Base-by-base conservation (phyloP, 169 alveolate genomes). In the Cryptosporidium parvum region DNA sequence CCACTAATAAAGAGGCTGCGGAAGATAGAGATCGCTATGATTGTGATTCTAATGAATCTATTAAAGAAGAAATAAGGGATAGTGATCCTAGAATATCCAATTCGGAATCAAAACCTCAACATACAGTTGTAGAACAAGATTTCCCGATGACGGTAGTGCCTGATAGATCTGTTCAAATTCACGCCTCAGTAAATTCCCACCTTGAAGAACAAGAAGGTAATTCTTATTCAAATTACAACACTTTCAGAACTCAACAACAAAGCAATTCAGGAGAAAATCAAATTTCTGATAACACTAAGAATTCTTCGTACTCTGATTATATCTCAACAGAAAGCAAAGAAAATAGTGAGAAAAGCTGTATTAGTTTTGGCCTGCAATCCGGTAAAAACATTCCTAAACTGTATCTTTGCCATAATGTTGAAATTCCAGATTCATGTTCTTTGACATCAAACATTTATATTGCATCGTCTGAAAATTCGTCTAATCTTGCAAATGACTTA, bases 381-480 rank as follows among this genome's bases (percentile, higher is more conserved):
- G 42, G 62, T 23, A 62, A 56, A 29, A 21, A 42, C 45, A 31
- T 67, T 21, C 80, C 89, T 14, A 80, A 21, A 80, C 39, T 80
- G 3, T 80, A 39, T 16, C 65, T 80, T 39, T 31, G 33, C 16
- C 29, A 51, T 8, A 80, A 26, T 51, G n/a, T 61, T 80, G 67
- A 80, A 8, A 39, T 65, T 16, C 65, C 21, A 14, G 75, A 26
- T 16, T 23, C 72, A 26, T 80, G 69, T 44, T 61, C 51, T 62
- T 42, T 80, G 42, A 39, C 69, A 6, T 65, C 75, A 16, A 80
- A 80, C 26, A 65, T 80, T 9, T 80, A 80, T 42, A 65, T 80
- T 26, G 89, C 75, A 42, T 80, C 89, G 23, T 80, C 89, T 5
- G 80, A 80, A 26, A 80, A 80, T 12, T 61, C 69, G 42, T 44